phyloP scores from a whole-genome alignment of 2,329 filamentous ascomycete species.

The Neofusicoccum umdonicola region DNA sequence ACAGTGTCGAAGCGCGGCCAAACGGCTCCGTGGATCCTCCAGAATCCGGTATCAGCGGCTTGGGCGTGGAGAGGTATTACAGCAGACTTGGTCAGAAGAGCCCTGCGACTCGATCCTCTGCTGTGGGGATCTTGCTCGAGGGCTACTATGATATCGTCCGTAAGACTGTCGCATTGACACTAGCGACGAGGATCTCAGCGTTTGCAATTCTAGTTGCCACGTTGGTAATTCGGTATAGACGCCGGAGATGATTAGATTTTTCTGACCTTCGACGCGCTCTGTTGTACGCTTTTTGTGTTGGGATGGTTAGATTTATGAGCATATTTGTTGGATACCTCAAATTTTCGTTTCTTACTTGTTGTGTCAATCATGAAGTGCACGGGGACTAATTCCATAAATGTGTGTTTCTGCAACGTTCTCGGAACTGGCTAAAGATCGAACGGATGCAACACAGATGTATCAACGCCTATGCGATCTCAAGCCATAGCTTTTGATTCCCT shows the following conservation, averaged over 20 bases:
- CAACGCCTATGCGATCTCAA: too few relatives aligned
- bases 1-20: conserved; percentile 25
- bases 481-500: too few relatives aligned
- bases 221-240: not conserved
- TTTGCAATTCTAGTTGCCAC: not conserved
- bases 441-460: too few relatives aligned
- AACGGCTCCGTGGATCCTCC: conserved; percentile 25
- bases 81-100: conserved; percentile 31
- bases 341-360: not conserved
- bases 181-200: conserved; percentile 35
- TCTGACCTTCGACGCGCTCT: not conserved
- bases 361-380: not conserved
- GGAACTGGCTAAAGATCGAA: too few relatives aligned
- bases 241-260: not conserved
- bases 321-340: not conserved
- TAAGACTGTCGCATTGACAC: conserved; percentile 44
- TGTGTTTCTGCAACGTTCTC: too few relatives aligned
- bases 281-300: not conserved
- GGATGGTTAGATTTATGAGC: not conserved
- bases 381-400: too few relatives aligned
- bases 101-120: conserved; percentile 38
- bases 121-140: conserved; percentile 50
- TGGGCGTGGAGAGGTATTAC: conserved; percentile 44
- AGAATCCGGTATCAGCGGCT: conserved; percentile 45
- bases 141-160: conserved; percentile 54